Base-by-base conservation (phyloP, 2,329 filamentous ascomycete genomes). In the Monilinia fructigena region DNA sequence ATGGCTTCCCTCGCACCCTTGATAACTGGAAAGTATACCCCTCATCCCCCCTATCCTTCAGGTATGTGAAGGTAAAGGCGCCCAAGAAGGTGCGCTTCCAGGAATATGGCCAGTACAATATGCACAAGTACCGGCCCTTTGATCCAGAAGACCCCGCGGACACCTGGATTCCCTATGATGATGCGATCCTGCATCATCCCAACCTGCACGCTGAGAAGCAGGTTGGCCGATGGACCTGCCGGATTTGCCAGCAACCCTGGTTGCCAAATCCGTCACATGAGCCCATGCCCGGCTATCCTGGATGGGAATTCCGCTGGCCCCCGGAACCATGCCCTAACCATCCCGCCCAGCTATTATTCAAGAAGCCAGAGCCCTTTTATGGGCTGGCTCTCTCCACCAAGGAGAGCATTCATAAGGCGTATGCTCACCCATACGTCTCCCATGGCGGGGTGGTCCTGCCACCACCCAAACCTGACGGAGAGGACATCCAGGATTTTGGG, bases 141-240 rank as follows among this genome's bases (percentile, higher is more conserved):
- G 53, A 55, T 28, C 53, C 53, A 14, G 53, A 55, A n/a, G 53
- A 55, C 6, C 53, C 53, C 6, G 31, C 53, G 12, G 12, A 55
- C 18, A 35, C 53, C 53, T 55, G 53, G 53, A 35, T 55, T 3
- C 31, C 53, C 1, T 14, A 14, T 31, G 10, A 55, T 38, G 53
- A 55, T 55, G 53, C 53, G 18, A 55, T 55, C 31, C 53, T 55
- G 53, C 53, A 55, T 55, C 53, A 55, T 35, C 53, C 53, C 53
- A 7, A 7, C 20, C 11, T 7, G 28, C 1, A 20, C 0, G 28
- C 53, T 12, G 28, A 31, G 31, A 16, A 16, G 35, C 31, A 55
- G 53, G 28, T 1, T 23, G 40, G 40, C 12, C 12, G 1, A 6
- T 55, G 53, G 53, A 16, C 4, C 10, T 55, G 53, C n/a, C 1